Percentiles rank a stretch among this genome's conserved stretches.
Evolutionary conservation across 305 asterid species (phyloP).

Genomic region (Rubia tinctorum): DNA sequence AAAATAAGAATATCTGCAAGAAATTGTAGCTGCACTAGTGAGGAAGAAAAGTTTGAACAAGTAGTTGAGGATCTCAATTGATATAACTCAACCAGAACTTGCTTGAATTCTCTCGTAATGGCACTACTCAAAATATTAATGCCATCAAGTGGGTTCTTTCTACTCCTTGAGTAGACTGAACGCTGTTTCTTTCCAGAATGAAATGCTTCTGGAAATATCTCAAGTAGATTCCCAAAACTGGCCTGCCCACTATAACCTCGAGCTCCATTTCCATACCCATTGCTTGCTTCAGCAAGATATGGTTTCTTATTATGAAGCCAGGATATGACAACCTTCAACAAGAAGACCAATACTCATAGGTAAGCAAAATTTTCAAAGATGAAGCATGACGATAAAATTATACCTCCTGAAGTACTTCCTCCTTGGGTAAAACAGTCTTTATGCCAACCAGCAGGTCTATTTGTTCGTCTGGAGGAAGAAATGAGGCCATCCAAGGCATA

Average conservation of each 20-base stretch:
- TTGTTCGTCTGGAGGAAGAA: slow-evolving; percentile 53
- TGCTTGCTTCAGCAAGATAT: slow-evolving; percentile 27
- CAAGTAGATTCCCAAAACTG: slow-evolving; percentile 40
- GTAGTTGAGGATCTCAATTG: slow-evolving; percentile 52
- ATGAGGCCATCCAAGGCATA: slow-evolving; percentile 61
- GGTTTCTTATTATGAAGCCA: slow-evolving; percentile 55
- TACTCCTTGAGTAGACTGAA: slow-evolving; percentile 21
- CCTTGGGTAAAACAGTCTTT: slow-evolving; percentile 58
- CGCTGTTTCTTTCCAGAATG: slow-evolving; percentile 29
- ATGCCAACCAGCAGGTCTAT: slow-evolving; percentile 50
- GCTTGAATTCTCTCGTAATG: slow-evolving; percentile 51
- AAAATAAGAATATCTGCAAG: slow-evolving; percentile 65
- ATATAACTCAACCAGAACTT: slow-evolving; percentile 49
- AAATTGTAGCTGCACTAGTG: slow-evolving; percentile 64
- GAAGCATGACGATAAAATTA: slow-evolving; percentile 17
- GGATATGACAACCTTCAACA: slow-evolving; percentile 62
- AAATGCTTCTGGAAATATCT: slow-evolving; percentile 32
- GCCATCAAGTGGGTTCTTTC: slow-evolving; percentile 49
- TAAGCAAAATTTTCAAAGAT: slow-evolving; percentile 23
- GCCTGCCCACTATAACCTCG: slow-evolving; percentile 44
- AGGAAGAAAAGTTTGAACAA: slow-evolving; percentile 44
- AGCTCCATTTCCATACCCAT: slow-evolving; percentile 41
- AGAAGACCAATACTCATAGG: slow-evolving; percentile 27
- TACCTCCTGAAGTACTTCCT: slow-evolving; percentile 75
- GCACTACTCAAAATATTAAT: slow-evolving; percentile 68